Evolutionary conservation across 139 green algal genomes (phyloP).

Genomic region (Chlamydomonas schloesseri): DNA sequence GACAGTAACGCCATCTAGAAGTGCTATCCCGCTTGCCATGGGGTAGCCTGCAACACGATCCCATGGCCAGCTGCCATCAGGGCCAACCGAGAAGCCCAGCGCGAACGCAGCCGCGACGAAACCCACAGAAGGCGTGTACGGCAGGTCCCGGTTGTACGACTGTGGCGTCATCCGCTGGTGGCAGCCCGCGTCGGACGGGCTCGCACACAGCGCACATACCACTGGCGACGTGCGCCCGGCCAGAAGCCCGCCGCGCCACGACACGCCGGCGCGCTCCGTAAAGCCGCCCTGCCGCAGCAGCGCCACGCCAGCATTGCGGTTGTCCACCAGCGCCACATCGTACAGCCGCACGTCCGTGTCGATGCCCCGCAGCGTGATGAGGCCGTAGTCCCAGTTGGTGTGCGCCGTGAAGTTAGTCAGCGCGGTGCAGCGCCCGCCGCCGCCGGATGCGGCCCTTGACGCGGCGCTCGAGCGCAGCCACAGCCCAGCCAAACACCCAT

Average conservation of each 20-base stretch:
- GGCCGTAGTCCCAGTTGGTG: slow-evolving; percentile 72
- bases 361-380: slow-evolving; percentile 64
- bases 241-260: slow-evolving; percentile 39
- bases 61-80: slow-evolving; percentile 49
- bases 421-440: slow-evolving; percentile 41
- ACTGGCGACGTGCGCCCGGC: slow-evolving; percentile 1
- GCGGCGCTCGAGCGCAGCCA: slow-evolving; percentile 22
- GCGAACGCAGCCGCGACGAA: slow-evolving; percentile 54
- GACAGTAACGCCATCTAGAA: slow-evolving; percentile 38
- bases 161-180: slow-evolving; percentile 39
- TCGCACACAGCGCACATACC: slow-evolving; percentile 46
- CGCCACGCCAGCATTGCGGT: slow-evolving; percentile 55
- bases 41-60: slow-evolving; percentile 55
- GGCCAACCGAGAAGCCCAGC: slow-evolving; percentile 56
- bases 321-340: slow-evolving; percentile 48
- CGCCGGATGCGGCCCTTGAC: slow-evolving; percentile 64
- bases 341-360: slow-evolving; percentile 42
- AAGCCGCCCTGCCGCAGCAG: slow-evolving; percentile 46
- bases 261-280: background rate
- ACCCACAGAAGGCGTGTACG: slow-evolving; percentile 34
- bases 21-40: slow-evolving; percentile 45
- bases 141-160: slow-evolving; percentile 56
- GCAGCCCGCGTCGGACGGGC: slow-evolving; percentile 45
- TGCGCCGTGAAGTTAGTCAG: slow-evolving; percentile 53
- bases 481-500: slow-evolving; percentile 49